Base-by-base conservation (phyloP, 2,329 filamentous ascomycete genomes). In the Cordyceps tenuipes region DNA sequence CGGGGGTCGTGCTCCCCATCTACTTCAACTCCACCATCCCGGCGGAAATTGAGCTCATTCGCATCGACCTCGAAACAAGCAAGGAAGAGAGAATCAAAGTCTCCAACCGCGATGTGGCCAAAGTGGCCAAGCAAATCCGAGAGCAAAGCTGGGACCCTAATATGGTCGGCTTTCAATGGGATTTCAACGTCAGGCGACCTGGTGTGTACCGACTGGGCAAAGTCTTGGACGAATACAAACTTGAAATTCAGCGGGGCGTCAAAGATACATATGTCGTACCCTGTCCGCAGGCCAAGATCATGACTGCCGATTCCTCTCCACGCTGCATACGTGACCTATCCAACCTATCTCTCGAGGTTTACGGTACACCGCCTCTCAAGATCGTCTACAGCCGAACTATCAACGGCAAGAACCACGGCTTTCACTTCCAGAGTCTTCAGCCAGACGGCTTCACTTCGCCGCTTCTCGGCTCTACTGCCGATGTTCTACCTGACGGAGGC, bases 1-100 rank as follows among this genome's bases (percentile, higher is more conserved):
- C 81, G 34, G 77, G 81, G 9, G 82, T 86, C 44, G 79, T 82
- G 56, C 77, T 99, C 34, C 94, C 93, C 1, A 89, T 99, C 50
- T 88, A 86, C 69, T 92, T 99, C 76, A 99, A 99, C 72, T 90
- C 96, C 63, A 97, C 93, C 5, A 84, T 88, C 39, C 95, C 94
- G 0, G 87, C 91, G 64, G 82, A 90, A 61, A 91, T 99, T 63
- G 92, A 99, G 71, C 77, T 99, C n/a, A 72, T 92, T 48, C 90
- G 93, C 48, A 84, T 90, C 65, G 93, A 97, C 70, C 81, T 97
- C 39, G 88, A 93, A 6, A 91, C 87, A 2, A 87, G 88, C 64
- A 79, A 81, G 60, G 89, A 92, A 63, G 92, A 97, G 73, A 88
- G 84, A 0, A 87, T 97, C 63, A 85, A 84, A 62, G 82, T 99